A percentile compares a stretch with the other conserved stretches of the same genome.
Conservation (phyloP, 371 early-diverging fungal genomes). For the Smittium culicis region DNA sequence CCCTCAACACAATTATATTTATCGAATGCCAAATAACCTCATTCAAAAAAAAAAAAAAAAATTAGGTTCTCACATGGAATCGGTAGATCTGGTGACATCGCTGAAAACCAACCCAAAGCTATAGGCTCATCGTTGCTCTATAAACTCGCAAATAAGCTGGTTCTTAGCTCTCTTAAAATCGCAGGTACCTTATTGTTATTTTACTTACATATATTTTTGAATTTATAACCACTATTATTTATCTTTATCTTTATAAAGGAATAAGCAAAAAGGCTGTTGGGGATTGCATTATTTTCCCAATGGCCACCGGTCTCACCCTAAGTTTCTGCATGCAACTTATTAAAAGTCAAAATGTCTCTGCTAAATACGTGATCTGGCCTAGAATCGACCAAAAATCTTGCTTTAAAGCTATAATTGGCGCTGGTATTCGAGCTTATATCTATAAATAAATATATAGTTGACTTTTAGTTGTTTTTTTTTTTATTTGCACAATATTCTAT, state of each 20-base stretch:
- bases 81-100: conserved; percentile 24
- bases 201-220: neutral
- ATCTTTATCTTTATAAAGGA: neutral
- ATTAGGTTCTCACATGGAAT: conserved; percentile 21
- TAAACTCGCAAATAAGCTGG: conserved; percentile 19
- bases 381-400: conserved; percentile 23
- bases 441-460: neutral
- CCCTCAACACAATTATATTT: neutral
- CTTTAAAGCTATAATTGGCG: conserved; percentile 19
- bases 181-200: conserved; percentile 6
- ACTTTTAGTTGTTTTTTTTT: neutral
- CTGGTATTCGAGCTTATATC: conserved; percentile 9
- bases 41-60: neutral
- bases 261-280: conserved; percentile 1
- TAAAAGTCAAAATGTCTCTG: neutral
- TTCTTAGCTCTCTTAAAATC: conserved; percentile 16
- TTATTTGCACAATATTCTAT: too few species aligned
- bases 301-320: conserved; percentile 25
- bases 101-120: conserved; percentile 25
- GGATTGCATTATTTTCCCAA: conserved; percentile 15
- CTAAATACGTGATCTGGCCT: conserved; percentile 27
- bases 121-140: conserved; percentile 21
- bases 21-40: neutral
- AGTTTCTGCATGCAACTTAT: conserved; percentile 10
- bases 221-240: neutral